Percentiles rank a stretch among this genome's conserved stretches.
These are phyloP conservation scores for Puccinia triticina DNA, from an alignment of 1,284 basidiomycete genomes.

Conservation along the genomic window DNA sequence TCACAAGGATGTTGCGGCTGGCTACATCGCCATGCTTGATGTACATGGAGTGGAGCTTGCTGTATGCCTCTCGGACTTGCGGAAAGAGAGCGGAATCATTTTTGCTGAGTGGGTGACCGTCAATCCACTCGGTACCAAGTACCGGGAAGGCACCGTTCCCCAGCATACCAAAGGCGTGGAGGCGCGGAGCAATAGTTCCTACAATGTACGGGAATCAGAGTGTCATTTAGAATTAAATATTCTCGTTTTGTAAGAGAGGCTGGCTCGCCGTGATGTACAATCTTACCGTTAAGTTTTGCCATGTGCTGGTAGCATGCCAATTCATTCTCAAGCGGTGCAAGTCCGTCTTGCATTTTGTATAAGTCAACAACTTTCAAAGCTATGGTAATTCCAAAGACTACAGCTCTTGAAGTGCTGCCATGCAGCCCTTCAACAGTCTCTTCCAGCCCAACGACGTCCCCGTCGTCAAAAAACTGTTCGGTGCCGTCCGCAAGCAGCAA, in stretches of 20 bases:
- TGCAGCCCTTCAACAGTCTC: conserved; percentile 7
- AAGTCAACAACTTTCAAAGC: conserved; percentile 10
- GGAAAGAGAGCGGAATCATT: neutral
- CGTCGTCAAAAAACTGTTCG: conserved; percentile 8
- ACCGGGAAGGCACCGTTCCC: conserved; percentile 7
- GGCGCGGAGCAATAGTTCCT: neutral
- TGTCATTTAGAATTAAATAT: neutral
- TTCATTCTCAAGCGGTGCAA: conserved; percentile 13
- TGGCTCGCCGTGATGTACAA: neutral
- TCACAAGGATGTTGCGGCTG: conserved; percentile 10
- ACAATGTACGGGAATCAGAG: conserved; percentile 1
- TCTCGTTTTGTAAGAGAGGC: conserved; percentile 14
- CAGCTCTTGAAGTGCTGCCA: conserved; percentile 11
- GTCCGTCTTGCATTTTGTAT: conserved; percentile 11
- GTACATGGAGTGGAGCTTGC: conserved; percentile 15
- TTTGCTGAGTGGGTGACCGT: conserved; percentile 2
- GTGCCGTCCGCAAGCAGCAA: neutral
- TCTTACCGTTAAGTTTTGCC: conserved; percentile 10
- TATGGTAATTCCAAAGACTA: neutral
- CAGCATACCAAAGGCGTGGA: neutral
- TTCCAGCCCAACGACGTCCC: neutral
- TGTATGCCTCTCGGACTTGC: neutral
- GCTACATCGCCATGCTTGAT: conserved; percentile 10
- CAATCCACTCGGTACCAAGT: conserved; percentile 18
- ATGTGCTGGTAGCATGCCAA: conserved; percentile 11